Evolutionary conservation across 179 eudicot genomes (phyloP), one percentile per base, ranked within the genome.

Genomic region (Silene coronaria): DNA sequence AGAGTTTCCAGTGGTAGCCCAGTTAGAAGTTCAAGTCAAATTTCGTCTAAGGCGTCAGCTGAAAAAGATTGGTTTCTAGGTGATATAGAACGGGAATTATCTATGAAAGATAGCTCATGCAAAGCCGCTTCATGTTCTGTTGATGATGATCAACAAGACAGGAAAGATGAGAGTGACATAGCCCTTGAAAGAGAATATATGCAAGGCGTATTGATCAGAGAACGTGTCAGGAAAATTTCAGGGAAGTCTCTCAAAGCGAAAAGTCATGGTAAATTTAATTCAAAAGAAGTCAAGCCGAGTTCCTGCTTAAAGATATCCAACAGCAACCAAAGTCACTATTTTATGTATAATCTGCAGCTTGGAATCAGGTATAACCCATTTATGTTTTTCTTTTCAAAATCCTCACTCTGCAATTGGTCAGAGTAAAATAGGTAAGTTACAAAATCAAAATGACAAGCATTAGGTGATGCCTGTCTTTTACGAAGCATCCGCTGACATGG

Each of bases 131-230:
- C 61, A 19, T 57, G 72, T 34, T 79, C 83, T 22, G 79, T 45
- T 72, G 88, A 75, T 76, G 87, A 79, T 76, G 87, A 79, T 76
- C 87, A 78, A 79, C 42, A 5, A 60, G 90, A 85, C 55, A 71
- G 67, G 71, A 66, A 73, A 78, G 89, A 80, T 71, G 82, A 76
- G 74, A 77, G 51, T 75, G 71, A 80, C 76, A 76, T 85, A 73
- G 90, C 87, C 36, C 89, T 80, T 78, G 97, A 94, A 82, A 87
- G 96, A 85, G 97, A 92, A 82, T 94, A 94, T 58, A 87, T 85
- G 89, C 98, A 94, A 85, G 98, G 97, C 46, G 89, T 94, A 72
- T 77, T 94, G 83, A 87, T 92, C 23, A 85, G 86, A 73, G 97
- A 94, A 80, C 82, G 84, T 82, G 48, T 85, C 53, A 84, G 75